Evolutionary conservation across 148 eudicot genomes (phyloP), one percentile per base, ranked within the genome.

Genomic region (Bassia scoparia): DNA sequence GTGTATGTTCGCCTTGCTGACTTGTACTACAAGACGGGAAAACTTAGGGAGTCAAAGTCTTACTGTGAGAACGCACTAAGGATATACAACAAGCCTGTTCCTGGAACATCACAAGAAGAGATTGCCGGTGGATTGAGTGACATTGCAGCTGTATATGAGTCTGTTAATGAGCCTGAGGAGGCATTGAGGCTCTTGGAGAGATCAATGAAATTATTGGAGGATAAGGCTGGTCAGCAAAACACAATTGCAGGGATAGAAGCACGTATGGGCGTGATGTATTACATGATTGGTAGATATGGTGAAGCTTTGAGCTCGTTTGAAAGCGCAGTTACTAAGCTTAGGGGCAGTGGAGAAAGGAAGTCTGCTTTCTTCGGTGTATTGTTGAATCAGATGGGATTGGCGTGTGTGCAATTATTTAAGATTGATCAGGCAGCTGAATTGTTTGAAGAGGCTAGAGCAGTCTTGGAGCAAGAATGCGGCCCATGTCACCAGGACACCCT

Each of bases 321-420:
- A 76, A 87, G 84, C 65, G 96, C 96, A 50, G 86, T 88, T 29
- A 76, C 74, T 30, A 95, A 95, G 80, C 97, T 95, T 62, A 87
- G 93, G 61, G 91, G 92, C 21, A 84, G 94, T 68, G 97, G 96
- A 0, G 99, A 95, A 75, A 95, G 89, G 79, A 95, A 90, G 79
- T 91, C 99, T 1, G 96, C 97, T 15, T 89, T 95, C 84, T 95
- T 88, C 75, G 99, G 99, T 61, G 92, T 95, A 38, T 81, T 88
- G 77, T 81, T 95, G 86, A 95, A 95, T 79, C 99, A 95, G 76
- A 95, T 89, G 99, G 99, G 99, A 5, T 84, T 95, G 85, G 93
- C 99, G 0, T 84, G 94, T 26, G 99, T 95, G 27, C 99, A 95
- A 80, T 76, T 91, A 79, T 95, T 89, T 72, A 88, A 87, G 82